A percentile compares a stretch with the other conserved stretches of the same genome.
Evolutionary conservation across 345 rosid genomes (phyloP).

Genomic region (Lepidium africanum): DNA sequence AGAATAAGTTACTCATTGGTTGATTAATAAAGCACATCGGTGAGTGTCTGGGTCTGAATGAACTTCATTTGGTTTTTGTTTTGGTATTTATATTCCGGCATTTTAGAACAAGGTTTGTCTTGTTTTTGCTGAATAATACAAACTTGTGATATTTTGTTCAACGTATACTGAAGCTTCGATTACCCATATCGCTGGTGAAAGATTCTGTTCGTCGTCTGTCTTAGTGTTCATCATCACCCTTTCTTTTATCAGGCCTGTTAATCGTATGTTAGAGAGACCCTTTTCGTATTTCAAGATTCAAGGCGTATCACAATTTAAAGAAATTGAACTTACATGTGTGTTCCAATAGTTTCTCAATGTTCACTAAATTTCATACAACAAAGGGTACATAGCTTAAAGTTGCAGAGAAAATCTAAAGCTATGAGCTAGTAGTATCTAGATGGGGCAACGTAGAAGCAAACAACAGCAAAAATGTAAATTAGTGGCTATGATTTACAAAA

Average conservation of each 20-base stretch:
- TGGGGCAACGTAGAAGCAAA: neutral
- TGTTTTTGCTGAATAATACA: slow-evolving; percentile 24
- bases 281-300: neutral
- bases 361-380: neutral
- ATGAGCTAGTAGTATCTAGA: neutral
- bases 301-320: neutral
- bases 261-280: neutral
- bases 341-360: neutral
- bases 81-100: neutral
- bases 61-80: neutral
- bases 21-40: slow-evolving; percentile 25
- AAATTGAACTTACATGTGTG: neutral
- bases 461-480: neutral
- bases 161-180: slow-evolving; percentile 1
- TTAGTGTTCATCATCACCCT: neutral
- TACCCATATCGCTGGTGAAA: neutral
- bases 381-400: neutral
- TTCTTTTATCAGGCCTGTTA: neutral
- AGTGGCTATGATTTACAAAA: neutral
- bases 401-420: neutral
- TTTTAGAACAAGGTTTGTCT: slow-evolving; percentile 13
- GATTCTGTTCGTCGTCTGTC: neutral
- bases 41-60: neutral
- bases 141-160: slow-evolving; percentile 20
- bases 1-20: slow-evolving; percentile 74